These are phyloP conservation scores for Straminergon stramineum DNA, from an alignment of 225 moss, liverwort and hornwort species.

Conservation along the genomic window DNA sequence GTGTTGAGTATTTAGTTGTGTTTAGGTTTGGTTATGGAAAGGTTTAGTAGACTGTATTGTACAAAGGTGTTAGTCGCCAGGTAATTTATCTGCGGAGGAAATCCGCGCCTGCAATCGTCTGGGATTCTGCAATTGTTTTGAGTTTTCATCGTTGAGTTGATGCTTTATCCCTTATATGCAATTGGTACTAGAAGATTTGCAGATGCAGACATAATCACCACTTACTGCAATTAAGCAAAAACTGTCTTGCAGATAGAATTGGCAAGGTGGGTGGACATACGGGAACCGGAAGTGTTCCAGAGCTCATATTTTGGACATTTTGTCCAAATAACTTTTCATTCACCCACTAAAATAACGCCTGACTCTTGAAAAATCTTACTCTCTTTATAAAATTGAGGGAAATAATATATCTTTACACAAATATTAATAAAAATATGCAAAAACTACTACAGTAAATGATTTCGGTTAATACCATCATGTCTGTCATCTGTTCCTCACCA, in stretches of 20 bases:
- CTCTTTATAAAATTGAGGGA: background rate
- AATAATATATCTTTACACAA: background rate
- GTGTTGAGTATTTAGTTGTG: background rate
- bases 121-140: background rate
- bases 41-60: conserved; percentile 3
- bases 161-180: background rate
- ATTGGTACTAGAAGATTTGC: background rate
- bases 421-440: background rate
- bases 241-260: too few species aligned
- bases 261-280: background rate
- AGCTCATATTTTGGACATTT: background rate
- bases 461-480: too few species aligned
- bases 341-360: background rate
- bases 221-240: background rate
- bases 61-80: background rate
- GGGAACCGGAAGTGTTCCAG: too few species aligned
- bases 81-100: conserved; percentile 12
- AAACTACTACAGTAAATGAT: background rate
- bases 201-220: background rate
- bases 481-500: background rate
- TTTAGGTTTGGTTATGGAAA: background rate
- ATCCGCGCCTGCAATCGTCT: background rate
- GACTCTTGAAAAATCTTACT: background rate
- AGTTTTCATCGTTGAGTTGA: background rate
- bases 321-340: background rate